Base-by-base conservation (phyloP, 2,329 filamentous ascomycete species). In the Sphaceloma murrayae region DNA sequence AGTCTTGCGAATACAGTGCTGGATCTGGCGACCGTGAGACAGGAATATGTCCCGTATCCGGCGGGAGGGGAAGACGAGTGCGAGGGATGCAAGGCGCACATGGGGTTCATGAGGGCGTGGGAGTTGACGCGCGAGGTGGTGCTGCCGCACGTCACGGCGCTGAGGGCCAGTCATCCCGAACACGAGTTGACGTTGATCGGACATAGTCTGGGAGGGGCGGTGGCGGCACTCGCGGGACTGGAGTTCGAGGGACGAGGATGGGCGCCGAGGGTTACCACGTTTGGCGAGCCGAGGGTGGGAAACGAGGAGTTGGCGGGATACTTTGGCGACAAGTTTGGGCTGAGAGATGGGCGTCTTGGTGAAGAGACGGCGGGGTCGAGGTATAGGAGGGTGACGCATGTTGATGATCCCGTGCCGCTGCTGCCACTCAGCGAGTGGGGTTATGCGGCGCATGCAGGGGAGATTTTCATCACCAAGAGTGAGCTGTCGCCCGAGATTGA, bases 121-220 rank as follows among this genome's bases (percentile, higher is more conserved):
- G 68, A 73, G 40, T 78, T 80, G 56, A 84, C 88, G 0, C 75
- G 85, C 38, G 66, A 72, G 21, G 65, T 73, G 2, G 76, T 98
- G 19, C 61, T 94, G 11, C 75, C 81, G 0, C 67, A 78, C 19
- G 65, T 98, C 3, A 67, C 75, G 44, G 63, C 67, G 4, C 67
- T 85, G 4, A 67, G 73, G 17, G 59, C 67, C 11, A 65, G 73
- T 31, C 74, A 89, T 56, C 84, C 84, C 0, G 66, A 74, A 17
- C 89, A 93, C 55, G 67, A 77, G 30, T 66, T 96, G 10, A 78
- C 82, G 17, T 69, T 98, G 2, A 78, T 94, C 5, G 91, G 91
- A 0, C 91, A 98, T 61, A 94, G 85, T 40, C 76, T 98, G 0
- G 91, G 91, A 14, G 91, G 91, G 11, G 88, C 91, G 0, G 85